These are phyloP conservation scores for Mycosphaerella arachidis DNA, from an alignment of 2,329 filamentous ascomycete genomes.

Conservation along the genomic window DNA sequence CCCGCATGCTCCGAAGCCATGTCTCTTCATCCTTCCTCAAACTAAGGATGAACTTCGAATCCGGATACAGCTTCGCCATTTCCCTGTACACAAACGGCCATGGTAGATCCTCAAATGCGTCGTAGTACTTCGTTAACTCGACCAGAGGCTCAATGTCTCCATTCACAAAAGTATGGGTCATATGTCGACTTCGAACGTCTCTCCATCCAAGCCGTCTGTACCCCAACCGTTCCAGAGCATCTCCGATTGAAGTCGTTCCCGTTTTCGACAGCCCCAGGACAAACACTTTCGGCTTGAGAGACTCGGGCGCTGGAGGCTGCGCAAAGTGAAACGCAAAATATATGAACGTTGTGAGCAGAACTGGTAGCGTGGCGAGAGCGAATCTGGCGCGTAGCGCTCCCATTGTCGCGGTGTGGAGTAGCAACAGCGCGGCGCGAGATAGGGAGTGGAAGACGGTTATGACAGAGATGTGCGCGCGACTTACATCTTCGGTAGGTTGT, in stretches of 20 bases:
- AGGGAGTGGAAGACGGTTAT: neutral
- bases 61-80: conserved; percentile 27
- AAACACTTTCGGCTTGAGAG: conserved; percentile 30
- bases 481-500: neutral
- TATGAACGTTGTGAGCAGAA: conserved; percentile 5
- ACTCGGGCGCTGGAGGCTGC: conserved; percentile 19
- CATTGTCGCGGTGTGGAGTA: neutral
- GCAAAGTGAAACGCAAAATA: conserved; percentile 20
- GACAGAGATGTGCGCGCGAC: neutral
- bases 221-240: conserved; percentile 27
- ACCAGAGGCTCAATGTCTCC: conserved; percentile 22
- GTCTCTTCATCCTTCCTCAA: conserved; percentile 28
- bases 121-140: conserved; percentile 25
- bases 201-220: conserved; percentile 32
- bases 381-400: neutral
- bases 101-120: conserved; percentile 31
- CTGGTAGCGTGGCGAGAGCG: neutral
- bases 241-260: conserved; percentile 30
- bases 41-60: conserved; percentile 29
- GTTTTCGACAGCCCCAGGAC: conserved; percentile 31
- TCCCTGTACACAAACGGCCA: conserved; percentile 30
- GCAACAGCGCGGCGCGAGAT: neutral
- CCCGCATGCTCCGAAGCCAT: conserved; percentile 28
- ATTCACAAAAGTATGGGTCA: conserved; percentile 29
- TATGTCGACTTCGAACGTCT: conserved; percentile 29